Evolutionary conservation across 805 yeast genomes (phyloP).

Genomic region (Candida chilensis): DNA sequence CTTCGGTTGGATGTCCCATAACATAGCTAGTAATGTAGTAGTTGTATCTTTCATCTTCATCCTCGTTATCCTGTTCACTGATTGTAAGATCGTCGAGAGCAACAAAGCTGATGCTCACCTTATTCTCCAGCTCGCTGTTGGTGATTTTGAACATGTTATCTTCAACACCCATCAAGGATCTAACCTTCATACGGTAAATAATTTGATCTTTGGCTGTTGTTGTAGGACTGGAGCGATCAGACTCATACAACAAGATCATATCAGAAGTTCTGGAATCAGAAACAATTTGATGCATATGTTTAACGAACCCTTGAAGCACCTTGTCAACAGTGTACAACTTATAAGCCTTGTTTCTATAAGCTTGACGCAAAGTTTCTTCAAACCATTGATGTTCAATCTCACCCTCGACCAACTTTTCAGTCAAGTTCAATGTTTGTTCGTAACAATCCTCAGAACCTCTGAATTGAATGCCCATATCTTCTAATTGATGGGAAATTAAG

Average conservation of each 20-base stretch:
- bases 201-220: constrained; percentile 86
- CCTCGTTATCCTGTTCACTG: constrained; percentile 48
- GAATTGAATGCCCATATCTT: constrained; percentile 72
- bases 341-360: constrained; percentile 87
- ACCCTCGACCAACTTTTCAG: constrained; percentile 76
- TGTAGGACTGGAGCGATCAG: constrained; percentile 53
- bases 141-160: constrained; percentile 91
- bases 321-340: constrained; percentile 90
- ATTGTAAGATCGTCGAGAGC: constrained; percentile 85
- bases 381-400: constrained; percentile 90
- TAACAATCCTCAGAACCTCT: constrained; percentile 58
- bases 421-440: constrained; percentile 64
- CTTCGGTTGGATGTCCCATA: constrained; percentile 96
- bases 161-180: constrained; percentile 67
- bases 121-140: constrained; percentile 42
- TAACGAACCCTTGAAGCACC: constrained; percentile 73
- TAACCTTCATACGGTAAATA: constrained; percentile 79
- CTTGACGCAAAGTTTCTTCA: constrained; percentile 93
- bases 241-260: constrained; percentile 72
- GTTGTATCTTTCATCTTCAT: constrained; percentile 79
- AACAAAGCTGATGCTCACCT: constrained; percentile 69
- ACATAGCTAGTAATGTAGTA: constrained; percentile 89
- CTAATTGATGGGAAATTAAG: constrained; percentile 69
- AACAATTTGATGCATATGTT: constrained; percentile 80
- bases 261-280: constrained; percentile 76